Evolutionary conservation across 202 grass and related monocot species (phyloP).

Genomic region (Cymbopogon flexuosus): DNA sequence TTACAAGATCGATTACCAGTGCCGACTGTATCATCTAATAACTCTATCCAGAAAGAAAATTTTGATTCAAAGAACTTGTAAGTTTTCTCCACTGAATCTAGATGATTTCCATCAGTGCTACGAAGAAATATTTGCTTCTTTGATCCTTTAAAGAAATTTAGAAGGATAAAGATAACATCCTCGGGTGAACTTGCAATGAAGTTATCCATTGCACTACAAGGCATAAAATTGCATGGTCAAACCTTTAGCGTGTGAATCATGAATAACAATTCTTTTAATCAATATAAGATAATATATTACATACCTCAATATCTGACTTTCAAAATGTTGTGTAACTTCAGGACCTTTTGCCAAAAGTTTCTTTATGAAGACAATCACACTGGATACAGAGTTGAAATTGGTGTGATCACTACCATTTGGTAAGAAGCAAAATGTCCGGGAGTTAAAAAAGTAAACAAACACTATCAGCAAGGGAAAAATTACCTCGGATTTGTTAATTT

Average conservation of each 20-base stretch:
- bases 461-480: slow-evolving; percentile 11
- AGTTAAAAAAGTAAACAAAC: slow-evolving; percentile 1
- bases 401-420: not conserved
- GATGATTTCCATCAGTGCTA: slow-evolving; percentile 35
- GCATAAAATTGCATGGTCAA: slow-evolving; percentile 31
- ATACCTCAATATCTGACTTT: slow-evolving; percentile 70
- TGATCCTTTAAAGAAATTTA: slow-evolving; percentile 56
- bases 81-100: slow-evolving; percentile 45
- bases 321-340: slow-evolving; percentile 52
- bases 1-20: slow-evolving; percentile 32
- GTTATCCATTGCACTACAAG: slow-evolving; percentile 64
- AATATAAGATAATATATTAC: slow-evolving; percentile 15
- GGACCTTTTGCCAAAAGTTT: slow-evolving; percentile 53
- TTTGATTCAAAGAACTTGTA: slow-evolving; percentile 55
- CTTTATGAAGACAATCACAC: slow-evolving; percentile 51
- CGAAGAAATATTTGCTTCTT: slow-evolving; percentile 41
- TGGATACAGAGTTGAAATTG: slow-evolving; percentile 40
- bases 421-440: not conserved
- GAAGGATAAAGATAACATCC: slow-evolving; percentile 62
- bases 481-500: slow-evolving; percentile 61
- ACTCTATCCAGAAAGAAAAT: slow-evolving; percentile 45
- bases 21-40: slow-evolving; percentile 38
- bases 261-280: not conserved
- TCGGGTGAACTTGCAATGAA: slow-evolving; percentile 57
- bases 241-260: not conserved